Base-by-base conservation (phyloP, 306 rosid species). In the Malus fusca region DNA sequence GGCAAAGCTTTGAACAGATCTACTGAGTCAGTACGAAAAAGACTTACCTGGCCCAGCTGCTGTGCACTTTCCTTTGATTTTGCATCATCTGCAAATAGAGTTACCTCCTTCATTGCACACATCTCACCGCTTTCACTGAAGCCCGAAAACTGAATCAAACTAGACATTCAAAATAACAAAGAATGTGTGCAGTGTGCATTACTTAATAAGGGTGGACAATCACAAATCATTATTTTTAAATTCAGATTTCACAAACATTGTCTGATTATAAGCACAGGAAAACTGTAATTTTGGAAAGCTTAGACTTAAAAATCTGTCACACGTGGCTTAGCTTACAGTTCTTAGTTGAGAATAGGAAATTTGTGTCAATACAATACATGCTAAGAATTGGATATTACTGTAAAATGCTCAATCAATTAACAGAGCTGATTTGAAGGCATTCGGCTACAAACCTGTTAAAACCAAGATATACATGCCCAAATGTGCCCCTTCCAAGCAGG, bases 71-170 rank as follows among this genome's bases (percentile, higher is more conserved):
- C 97, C 84, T 75, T 86, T 19, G 97, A 94, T 84, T 94, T 94
- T 56, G 93, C 96, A 85, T 94, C 98, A 82, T 94, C 98, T 46
- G 98, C 85, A 84, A 94, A 92, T 78, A 94, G 75, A 63, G 93
- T 92, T 40, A 94, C 98, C 88, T 94, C 98, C 93, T 94, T 94
- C 96, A 94, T 88, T 78, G 97, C 98, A 78, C 98, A 94, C 96
- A 94, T 92, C 78, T 94, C 97, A 78, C 98, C 98, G 53, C 95
- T 88, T 77, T 88, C 96, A 79, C 98, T 94, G 71, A 66, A 78
- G 70, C 69, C 76, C 66, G 78, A 66, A 86, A 83, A 48, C 51
- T 48, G 46, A 79, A 80, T 15, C 40, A 78, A 77, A 82, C 81
- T 66, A 88, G 78, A 31, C 78, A 78, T 43, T 59, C 62, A 37